Conservation (phyloP, 495 filamentous ascomycete species). For the Penicillium riverlandense region DNA sequence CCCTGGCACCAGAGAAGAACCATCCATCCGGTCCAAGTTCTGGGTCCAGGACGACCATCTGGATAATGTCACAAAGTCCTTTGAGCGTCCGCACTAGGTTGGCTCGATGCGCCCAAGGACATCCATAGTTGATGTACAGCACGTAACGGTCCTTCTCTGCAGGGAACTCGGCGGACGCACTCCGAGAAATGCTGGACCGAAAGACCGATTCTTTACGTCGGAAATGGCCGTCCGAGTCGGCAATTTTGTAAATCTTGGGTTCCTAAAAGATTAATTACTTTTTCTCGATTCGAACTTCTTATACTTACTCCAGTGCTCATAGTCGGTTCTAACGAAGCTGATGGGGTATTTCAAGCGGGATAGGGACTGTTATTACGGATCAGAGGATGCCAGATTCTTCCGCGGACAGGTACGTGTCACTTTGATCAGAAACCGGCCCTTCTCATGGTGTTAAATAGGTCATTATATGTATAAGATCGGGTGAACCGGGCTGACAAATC, state of each 20-base stretch:
- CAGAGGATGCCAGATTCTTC: no score
- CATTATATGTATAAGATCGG: neutral
- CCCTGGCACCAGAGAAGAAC: constrained; percentile 58
- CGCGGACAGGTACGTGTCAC: no score
- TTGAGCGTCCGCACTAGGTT: constrained; percentile 73
- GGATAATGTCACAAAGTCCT: constrained; percentile 66
- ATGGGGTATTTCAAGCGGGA: no score
- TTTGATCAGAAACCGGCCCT: no score
- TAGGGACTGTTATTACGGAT: no score
- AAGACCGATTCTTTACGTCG: constrained; percentile 40
- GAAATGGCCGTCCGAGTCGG: constrained; percentile 45
- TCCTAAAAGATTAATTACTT: constrained; percentile 3
- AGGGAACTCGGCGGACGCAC: constrained; percentile 55
- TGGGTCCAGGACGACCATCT: constrained; percentile 62
- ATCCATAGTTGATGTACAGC: constrained; percentile 68
- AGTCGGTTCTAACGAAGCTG: no score
- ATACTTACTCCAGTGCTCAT: no score
- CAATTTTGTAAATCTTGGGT: constrained; percentile 22
- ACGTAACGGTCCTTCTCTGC: constrained; percentile 72
- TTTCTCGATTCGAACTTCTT: neutral
- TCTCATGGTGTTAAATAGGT: neutral
- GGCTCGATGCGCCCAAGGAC: constrained; percentile 79
- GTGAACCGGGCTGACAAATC: constrained; percentile 5
- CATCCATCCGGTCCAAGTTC: constrained; percentile 61
- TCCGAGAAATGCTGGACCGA: constrained; percentile 42